Base-by-base conservation (phyloP, 225 moss, liverwort and hornwort species). In the Ulota crispa region DNA sequence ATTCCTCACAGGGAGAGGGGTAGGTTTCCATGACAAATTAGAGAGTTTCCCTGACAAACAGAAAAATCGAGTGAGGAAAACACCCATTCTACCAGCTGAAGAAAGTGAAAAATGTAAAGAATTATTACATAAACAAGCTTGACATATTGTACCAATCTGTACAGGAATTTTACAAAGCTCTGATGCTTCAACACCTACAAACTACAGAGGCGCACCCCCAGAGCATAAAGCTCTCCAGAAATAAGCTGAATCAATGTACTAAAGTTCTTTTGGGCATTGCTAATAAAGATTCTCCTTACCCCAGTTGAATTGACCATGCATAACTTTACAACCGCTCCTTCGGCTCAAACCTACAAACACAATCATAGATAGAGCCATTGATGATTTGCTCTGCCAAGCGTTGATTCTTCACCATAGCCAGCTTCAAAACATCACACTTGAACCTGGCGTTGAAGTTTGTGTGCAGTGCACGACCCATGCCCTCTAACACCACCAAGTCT, bases 331-430 rank as follows among this genome's bases (percentile, higher is more conserved):
- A 53, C 34, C 9, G 19, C 59, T 72, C 73, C 42, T n/a, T 73
- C 18, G 94, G 87, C 85, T 99, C 99, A 86, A 94, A 99, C 34
- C 99, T 90, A 75, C 96, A 96, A 4, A 93, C 88, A 85, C 96
- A 99, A 72, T 99, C 99, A 64, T 99, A 99, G 42, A 99, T 92
- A 43, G 91, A 85, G 28, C 99, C 99, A 16, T 90, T 86, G 68
- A 96, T 90, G 34, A 96, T 88, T 76, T 94, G 96, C 89, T 96
- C 94, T 8, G 99, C 99, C 60, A 99, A 81, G 36, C 94, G 89
- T 74, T 96, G 94, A 64, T 99, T 99, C 82, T 99, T 99, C 10
- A 99, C 93, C 99, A 99, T 99, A 30, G 99, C 99, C 80, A 99
- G 93, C 92, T 99, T 99, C 82, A 99, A 88, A 70, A 92, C 94